Evolutionary conservation across 176 grass and related monocot species (phyloP), one percentile per base, ranked within the genome.

Genomic region (Raddia distichophylla): DNA sequence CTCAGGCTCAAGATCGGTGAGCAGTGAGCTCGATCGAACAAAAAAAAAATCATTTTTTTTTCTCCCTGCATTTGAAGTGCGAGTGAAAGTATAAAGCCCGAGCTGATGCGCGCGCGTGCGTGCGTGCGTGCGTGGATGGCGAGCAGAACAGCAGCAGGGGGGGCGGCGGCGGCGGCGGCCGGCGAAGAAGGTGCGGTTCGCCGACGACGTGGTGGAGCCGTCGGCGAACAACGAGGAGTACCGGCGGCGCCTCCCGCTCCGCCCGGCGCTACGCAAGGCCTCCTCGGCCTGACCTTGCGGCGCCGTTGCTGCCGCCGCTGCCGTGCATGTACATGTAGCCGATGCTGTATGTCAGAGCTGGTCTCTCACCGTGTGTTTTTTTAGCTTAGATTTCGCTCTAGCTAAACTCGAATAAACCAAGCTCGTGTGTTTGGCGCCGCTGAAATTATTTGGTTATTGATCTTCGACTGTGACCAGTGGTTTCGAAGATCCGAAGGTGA

Each of bases 181-280:
- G 18, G 81, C 48, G 61, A 97, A 94, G 91, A 94, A 94, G 73
- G 91, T 97, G 79, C 82, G 85, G 57, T 97, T 97, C 75, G 91
- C 91, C 0, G 87, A 86, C 16, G 89, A 94, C 27, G 68, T 92
- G 82, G 82, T 77, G 35, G 89, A 97, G 52, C 91, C 91, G 18
- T 91, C 94, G 8, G 84, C 85, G 5, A 81, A 90, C 67, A 88
- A 80, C 45, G 59, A 86, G 19, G 87, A 88, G 61, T 93, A 88
- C 60, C 91, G 94, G 34, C 51, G 73, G 4, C 89, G 62, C 61
- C 35, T 34, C 27, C 27, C 27, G 27, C 27, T 27, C 57, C 32
- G 18, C 0, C 65, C 51, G 19, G 37, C 53, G 42, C 40, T 22
- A 48, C 27, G 60, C 52, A 75, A 22, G 67, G 44, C 67, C 67